phyloP scores from a whole-genome alignment of 2,329 filamentous ascomycete species.

The Arthrobotrys megalospora region DNA sequence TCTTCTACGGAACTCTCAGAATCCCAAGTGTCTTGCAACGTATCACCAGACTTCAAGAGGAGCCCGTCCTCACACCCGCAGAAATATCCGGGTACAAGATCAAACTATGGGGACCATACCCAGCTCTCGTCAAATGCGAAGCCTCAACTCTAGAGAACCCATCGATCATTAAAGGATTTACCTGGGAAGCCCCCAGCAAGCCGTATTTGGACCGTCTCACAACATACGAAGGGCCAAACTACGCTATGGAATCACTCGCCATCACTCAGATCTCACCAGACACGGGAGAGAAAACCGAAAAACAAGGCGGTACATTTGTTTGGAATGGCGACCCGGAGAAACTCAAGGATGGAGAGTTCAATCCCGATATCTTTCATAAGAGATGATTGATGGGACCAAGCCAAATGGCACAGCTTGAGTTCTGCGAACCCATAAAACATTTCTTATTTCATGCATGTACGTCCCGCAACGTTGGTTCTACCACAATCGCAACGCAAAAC shows the following conservation, averaged over 20 bases:
- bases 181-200: conserved; percentile 8
- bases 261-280: conserved; percentile 12
- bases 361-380: not conserved
- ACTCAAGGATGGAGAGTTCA: conserved; percentile 21
- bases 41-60: not conserved
- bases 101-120: conserved; percentile 26
- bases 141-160: not conserved
- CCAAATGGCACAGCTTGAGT: too few relatives aligned
- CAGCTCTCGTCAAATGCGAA: conserved; percentile 29
- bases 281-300: conserved; percentile 5
- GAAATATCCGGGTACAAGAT: conserved; percentile 17
- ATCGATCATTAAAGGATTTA: not conserved
- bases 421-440: not conserved
- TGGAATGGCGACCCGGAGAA: conserved; percentile 11
- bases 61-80: conserved; percentile 20
- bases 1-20: conserved; percentile 25
- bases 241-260: not conserved
- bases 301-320: conserved; percentile 15
- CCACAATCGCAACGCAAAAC: conserved; percentile 29
- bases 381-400: not conserved
- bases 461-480: not conserved
- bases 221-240: conserved; percentile 22
- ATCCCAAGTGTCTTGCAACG: conserved; percentile 11
- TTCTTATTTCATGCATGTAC: not conserved
- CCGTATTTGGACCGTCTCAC: conserved; percentile 10